Evolutionary conservation across 2,329 filamentous ascomycete genomes (phyloP), one percentile per base, ranked within the genome.

Genomic region (Exophiala xenobiotica): DNA sequence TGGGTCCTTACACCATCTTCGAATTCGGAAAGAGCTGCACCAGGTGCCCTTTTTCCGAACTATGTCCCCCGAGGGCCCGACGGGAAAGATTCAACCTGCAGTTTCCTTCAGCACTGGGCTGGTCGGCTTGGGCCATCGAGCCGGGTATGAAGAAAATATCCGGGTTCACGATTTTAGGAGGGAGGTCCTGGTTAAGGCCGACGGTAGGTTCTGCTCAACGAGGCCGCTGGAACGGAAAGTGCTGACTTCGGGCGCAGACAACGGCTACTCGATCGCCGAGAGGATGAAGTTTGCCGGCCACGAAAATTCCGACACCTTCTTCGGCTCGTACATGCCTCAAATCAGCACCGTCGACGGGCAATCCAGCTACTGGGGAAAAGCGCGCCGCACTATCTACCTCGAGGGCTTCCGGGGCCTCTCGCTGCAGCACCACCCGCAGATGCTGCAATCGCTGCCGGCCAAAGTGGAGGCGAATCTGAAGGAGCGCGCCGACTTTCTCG

Each of bases 1-100:
- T 52, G 41, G 46, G 38, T 55, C 49, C 41, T 47, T 61, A 39
- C 27, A 56, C 29, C 27, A 51, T 38, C 46, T 61, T 50, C 38
- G 46, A 43, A 61, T 42, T 42, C 33, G 37, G 37, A 50, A 60
- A 51, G 48, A 58, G 24, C 43, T 62, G 27, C 33, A 51, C 27
- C 24, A 50, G 18, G 23, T 58, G 39, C 56, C 46, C 48, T 62
- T 61, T 47, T 62, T 62, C n/a, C n/a, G n/a, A n/a, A n/a, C n/a
- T n/a, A n/a, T n/a, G n/a, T n/a, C n/a, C n/a, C n/a, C n/a, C n/a
- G 29, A 46, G 42, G 46, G 46, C 46, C 33, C 23, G 14, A 49
- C 37, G 22, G 37, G 37, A 49, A 60, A 59, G 53, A 59, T 60
- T 31, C 31, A 57, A 47, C 26, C 43, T 37, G 43, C 51, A 43